Evolutionary conservation across 257 asterid species (phyloP).

Genomic region (Solanum tarijense): DNA sequence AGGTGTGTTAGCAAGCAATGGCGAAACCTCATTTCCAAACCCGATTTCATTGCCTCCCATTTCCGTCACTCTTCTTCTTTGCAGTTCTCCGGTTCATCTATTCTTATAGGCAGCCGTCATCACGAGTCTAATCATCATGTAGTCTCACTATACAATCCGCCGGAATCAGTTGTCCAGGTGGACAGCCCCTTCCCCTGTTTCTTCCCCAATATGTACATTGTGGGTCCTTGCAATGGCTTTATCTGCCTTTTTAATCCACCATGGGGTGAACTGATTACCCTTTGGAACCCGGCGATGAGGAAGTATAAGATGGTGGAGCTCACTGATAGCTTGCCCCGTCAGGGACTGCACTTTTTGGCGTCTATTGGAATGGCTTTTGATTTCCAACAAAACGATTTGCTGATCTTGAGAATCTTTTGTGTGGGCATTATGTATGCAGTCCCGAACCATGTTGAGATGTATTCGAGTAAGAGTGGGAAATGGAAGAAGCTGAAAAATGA

Average conservation of each 20-base stretch:
- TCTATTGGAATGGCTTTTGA: background rate
- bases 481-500: background rate
- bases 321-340: background rate
- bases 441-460: background rate
- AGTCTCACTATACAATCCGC: background rate
- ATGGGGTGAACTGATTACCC: background rate
- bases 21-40: background rate
- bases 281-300: background rate
- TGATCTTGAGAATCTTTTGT: background rate
- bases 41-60: background rate
- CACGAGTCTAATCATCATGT: background rate
- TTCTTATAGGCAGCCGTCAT: background rate
- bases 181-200: background rate
- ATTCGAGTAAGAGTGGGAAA: background rate
- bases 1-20: conserved; percentile 1
- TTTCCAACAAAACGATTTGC: background rate
- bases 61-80: background rate
- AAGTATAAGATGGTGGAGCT: background rate
- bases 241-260: background rate
- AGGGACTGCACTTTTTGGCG: background rate
- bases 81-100: background rate
- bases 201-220: background rate
- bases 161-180: background rate
- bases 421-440: background rate
- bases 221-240: background rate